Evolutionary conservation across 1,139 yeast species (phyloP).

Genomic region (Geotrichum macrosporum): DNA sequence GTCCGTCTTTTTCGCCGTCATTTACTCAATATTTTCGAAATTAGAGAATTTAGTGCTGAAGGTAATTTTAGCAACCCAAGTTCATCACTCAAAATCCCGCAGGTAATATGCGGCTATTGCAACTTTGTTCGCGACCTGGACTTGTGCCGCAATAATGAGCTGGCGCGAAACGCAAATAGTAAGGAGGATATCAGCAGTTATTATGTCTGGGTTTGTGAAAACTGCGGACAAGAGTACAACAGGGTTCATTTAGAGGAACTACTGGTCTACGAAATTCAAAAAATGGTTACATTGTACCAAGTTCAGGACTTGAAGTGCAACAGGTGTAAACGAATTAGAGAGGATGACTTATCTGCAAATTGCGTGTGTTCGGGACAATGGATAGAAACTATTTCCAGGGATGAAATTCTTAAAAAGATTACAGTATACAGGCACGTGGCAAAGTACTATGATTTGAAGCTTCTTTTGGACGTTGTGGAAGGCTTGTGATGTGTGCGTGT

Average conservation of each 20-base stretch:
- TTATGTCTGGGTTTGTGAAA: slow-evolving; percentile 59
- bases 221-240: slow-evolving; percentile 63
- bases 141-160: slow-evolving; percentile 58
- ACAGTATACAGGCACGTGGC: slow-evolving; percentile 58
- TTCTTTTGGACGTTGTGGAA: slow-evolving; percentile 52
- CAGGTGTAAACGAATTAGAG: slow-evolving; percentile 67
- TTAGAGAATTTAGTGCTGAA: slow-evolving; percentile 77
- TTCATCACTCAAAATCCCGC: slow-evolving; percentile 59
- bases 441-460: slow-evolving; percentile 53
- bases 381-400: slow-evolving; percentile 46
- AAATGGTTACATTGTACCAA: slow-evolving; percentile 55
- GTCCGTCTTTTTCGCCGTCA: slow-evolving; percentile 72
- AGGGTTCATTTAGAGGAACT: slow-evolving; percentile 73
- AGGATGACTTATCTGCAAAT: slow-evolving; percentile 64
- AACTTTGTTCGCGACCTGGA: slow-evolving; percentile 71
- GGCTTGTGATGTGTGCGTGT: slow-evolving; percentile 6
- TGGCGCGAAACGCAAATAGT: slow-evolving; percentile 15
- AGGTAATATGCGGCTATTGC: slow-evolving; percentile 76
- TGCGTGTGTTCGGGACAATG: slow-evolving; percentile 89
- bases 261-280: slow-evolving; percentile 60
- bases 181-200: slow-evolving; percentile 19
- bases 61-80: slow-evolving; percentile 78
- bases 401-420: slow-evolving; percentile 45
- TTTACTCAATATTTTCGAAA: slow-evolving; percentile 64
- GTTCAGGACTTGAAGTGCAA: slow-evolving; percentile 77